These are phyloP conservation scores for Conticribra weissflogii DNA, from an alignment of 108 stramenopile genomes.

Conservation along the genomic window DNA sequence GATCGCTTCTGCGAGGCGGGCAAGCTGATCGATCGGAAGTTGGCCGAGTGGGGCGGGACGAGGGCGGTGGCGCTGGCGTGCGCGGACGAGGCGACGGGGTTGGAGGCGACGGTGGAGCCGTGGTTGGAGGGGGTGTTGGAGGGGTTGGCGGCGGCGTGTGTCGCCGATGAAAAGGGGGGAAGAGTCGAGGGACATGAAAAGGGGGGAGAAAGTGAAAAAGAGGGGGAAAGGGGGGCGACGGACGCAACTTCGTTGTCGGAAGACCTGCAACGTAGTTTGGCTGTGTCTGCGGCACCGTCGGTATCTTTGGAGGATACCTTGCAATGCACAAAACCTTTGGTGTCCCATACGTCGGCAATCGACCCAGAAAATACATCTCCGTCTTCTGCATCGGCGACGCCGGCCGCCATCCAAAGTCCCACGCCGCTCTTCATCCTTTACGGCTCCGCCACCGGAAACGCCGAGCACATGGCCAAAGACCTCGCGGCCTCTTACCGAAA, in stretches of 20 bases:
- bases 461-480: conserved; percentile 83
- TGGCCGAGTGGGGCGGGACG: conserved; percentile 72
- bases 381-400: no score
- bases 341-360: no score
- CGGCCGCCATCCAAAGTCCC: conserved; percentile 24
- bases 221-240: no score
- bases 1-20: conserved; percentile 88
- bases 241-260: background rate
- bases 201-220: no score
- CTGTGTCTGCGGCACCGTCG: no score
- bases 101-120: conserved; percentile 86
- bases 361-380: no score
- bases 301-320: no score
- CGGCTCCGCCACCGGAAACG: conserved; percentile 81
- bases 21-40: conserved; percentile 63
- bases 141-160: conserved; percentile 53
- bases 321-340: no score
- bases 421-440: conserved; percentile 76
- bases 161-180: background rate
- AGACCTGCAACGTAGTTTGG: background rate
- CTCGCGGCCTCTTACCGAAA: conserved; percentile 58
- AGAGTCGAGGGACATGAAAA: conserved; percentile 2
- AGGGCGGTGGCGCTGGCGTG: conserved; percentile 59
- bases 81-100: conserved; percentile 92
- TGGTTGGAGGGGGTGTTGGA: conserved; percentile 63